These are phyloP conservation scores for Cytospora paraplurivora DNA, from an alignment of 2,329 filamentous ascomycete genomes.

Conservation along the genomic window DNA sequence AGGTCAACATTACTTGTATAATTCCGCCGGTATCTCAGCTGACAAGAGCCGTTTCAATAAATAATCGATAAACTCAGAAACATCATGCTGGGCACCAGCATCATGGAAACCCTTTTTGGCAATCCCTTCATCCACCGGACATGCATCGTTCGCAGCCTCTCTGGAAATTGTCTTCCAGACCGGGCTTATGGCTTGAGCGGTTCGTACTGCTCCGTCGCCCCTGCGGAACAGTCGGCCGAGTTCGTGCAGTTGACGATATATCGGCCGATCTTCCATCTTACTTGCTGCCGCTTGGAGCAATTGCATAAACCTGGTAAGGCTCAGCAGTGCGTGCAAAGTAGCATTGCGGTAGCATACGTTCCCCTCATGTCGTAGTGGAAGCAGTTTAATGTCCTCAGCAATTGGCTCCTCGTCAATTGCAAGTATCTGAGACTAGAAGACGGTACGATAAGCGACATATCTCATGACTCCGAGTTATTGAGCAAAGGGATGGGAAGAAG, in stretches of 20 bases:
- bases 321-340: constrained; percentile 7
- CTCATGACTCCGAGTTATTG: background rate
- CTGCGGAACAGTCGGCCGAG: background rate
- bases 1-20: background rate
- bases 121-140: background rate
- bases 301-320: constrained; percentile 1
- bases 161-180: background rate
- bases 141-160: background rate
- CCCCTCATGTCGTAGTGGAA: background rate
- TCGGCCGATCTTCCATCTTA: too few species aligned
- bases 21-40: background rate
- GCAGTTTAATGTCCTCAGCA: background rate
- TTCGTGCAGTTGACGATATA: background rate
- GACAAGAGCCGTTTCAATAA: background rate
- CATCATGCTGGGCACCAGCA: background rate
- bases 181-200: background rate
- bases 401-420: background rate
- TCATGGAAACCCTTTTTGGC: background rate
- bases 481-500: too few species aligned
- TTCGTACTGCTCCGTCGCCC: background rate
- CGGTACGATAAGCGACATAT: background rate
- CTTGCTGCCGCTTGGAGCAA: background rate
- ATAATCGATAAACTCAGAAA: background rate
- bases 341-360: constrained; percentile 3
- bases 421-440: background rate